A percentile compares a stretch with the other conserved stretches of the same genome.
phyloP scores from a whole-genome alignment of 441 rosid species.

The Aleurites moluccanus region DNA sequence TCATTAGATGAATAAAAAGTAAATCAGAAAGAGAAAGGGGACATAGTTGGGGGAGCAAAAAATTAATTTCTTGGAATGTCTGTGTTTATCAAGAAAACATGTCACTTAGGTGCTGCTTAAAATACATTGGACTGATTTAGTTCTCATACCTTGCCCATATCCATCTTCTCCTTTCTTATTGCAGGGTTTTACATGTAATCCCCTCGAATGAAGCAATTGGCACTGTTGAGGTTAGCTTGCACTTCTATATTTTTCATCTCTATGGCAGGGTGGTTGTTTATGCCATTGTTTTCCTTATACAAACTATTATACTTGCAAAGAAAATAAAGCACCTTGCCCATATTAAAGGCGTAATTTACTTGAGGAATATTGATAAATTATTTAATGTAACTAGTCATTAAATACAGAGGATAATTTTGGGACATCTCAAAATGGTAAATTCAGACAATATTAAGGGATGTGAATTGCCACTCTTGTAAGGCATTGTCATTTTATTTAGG shows the following conservation, averaged over 20 bases:
- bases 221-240: conserved; percentile 69
- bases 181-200: conserved; percentile 86
- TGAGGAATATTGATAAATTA: background rate
- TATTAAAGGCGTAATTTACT: background rate
- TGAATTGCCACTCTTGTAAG: too few relatives aligned
- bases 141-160: background rate
- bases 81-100: background rate
- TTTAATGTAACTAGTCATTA: background rate
- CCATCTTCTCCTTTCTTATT: conserved; percentile 17
- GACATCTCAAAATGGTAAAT: background rate
- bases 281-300: background rate
- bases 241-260: background rate
- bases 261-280: background rate
- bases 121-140: background rate
- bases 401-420: background rate
- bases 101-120: background rate
- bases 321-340: background rate
- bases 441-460: background rate
- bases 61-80: background rate
- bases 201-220: conserved; percentile 90
- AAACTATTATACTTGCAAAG: background rate
- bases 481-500: too few relatives aligned
- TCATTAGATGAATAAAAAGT: background rate
- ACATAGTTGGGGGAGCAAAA: background rate
- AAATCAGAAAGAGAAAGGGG: background rate